These are phyloP conservation scores for Coemansia sp. DNA, from an alignment of 192 early-diverging fungal genomes.

Conservation along the genomic window DNA sequence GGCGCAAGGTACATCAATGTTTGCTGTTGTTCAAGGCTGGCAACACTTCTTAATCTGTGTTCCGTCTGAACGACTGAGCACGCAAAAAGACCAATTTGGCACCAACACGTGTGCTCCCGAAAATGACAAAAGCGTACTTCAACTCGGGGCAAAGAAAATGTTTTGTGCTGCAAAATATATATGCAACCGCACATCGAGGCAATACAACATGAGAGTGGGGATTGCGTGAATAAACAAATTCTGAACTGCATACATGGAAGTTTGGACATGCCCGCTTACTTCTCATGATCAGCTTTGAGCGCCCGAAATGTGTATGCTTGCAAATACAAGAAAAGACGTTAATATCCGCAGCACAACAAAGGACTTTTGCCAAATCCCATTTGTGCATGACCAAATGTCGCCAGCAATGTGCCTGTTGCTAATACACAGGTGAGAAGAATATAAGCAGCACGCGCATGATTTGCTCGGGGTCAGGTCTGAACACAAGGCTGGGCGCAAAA, in stretches of 20 bases:
- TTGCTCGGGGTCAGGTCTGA: slow-evolving; percentile 2
- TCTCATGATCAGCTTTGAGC: neutral
- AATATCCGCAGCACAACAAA: slow-evolving; percentile 6
- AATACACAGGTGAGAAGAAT: neutral
- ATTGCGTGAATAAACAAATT: slow-evolving; percentile 4
- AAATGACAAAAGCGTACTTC: neutral
- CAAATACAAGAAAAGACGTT: neutral
- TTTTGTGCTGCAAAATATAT: neutral
- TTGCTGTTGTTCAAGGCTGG: neutral
- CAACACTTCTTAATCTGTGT: slow-evolving; percentile 1
- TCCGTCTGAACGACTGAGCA: neutral
- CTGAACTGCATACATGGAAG: slow-evolving; percentile 15
- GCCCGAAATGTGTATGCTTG: neutral
- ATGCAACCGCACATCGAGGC: neutral
- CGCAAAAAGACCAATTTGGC: neutral
- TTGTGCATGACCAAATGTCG: neutral
- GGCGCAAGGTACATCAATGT: neutral
- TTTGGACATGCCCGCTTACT: neutral
- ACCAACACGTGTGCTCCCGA: neutral
- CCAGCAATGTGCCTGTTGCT: neutral
- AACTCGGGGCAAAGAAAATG: neutral
- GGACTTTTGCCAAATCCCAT: neutral
- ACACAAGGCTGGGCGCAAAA: neutral
- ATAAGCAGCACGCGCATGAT: slow-evolving; percentile 2
- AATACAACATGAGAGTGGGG: neutral